Conservation (phyloP, 768 basidiomycete species). For the Mycena maculata region DNA sequence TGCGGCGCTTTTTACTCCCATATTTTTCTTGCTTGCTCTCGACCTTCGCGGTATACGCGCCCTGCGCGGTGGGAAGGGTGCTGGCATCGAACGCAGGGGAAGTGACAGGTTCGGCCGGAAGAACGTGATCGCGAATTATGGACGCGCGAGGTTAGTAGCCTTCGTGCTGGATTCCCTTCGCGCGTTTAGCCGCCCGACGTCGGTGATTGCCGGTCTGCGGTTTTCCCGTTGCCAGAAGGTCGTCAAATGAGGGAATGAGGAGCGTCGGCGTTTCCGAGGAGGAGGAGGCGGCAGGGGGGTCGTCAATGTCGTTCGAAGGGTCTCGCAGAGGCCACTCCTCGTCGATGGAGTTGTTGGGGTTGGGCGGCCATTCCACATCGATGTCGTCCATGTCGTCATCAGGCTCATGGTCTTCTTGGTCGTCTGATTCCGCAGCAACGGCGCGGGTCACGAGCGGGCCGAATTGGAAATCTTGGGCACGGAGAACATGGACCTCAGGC, state of each 20-base stretch:
- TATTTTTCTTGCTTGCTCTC: too few species aligned
- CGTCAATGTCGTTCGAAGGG: background rate
- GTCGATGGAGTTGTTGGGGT: background rate
- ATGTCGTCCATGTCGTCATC: too few species aligned
- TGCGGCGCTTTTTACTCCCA: too few species aligned
- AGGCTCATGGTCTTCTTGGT: constrained; percentile 2
- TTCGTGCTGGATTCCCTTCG: background rate
- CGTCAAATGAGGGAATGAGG: background rate
- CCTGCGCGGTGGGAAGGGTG: background rate
- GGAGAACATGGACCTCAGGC: background rate
- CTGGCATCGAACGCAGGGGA: background rate
- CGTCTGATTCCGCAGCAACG: background rate
- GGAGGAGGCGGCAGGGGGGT: background rate
- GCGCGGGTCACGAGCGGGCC: background rate
- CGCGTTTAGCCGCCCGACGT: background rate
- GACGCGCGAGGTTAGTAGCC: background rate
- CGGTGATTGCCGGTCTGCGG: too few species aligned
- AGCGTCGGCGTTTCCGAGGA: background rate
- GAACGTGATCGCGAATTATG: background rate
- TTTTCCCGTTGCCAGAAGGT: background rate
- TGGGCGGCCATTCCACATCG: too few species aligned
- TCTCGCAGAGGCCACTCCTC: background rate
- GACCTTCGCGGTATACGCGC: too few species aligned
- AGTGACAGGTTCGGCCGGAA: too few species aligned
- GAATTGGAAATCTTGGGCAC: background rate